These are phyloP conservation scores for Papilionanthe hybrid DNA, from an alignment of 116 monocot species.

Conservation along the genomic window DNA sequence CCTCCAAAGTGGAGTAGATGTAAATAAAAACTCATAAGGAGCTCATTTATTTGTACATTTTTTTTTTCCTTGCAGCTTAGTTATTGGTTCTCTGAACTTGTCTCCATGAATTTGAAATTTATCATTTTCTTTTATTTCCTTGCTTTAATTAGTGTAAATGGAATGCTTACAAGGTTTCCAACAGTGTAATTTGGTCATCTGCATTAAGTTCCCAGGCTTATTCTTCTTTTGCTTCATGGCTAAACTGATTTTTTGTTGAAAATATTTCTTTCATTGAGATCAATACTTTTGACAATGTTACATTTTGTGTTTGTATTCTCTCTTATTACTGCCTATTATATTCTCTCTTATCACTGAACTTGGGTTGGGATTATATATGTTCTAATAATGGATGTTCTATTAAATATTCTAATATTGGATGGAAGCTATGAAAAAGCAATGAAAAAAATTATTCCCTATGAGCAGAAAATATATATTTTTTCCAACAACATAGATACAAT, in stretches of 20 bases:
- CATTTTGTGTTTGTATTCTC: no score
- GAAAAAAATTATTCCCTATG: no score
- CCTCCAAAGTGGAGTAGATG: not conserved
- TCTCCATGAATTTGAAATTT: not conserved
- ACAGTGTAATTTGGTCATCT: not conserved
- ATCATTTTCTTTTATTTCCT: not conserved
- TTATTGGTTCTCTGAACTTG: not conserved
- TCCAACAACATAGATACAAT: no score
- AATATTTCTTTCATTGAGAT: no score
- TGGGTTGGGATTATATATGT: no score
- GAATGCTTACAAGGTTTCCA: not conserved
- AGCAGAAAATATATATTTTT: no score
- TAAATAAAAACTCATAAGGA: slow-evolving; percentile 6
- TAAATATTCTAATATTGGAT: no score
- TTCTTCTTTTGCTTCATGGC: not conserved
- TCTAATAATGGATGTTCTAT: no score
- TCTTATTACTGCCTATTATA: no score
- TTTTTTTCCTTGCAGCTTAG: not conserved
- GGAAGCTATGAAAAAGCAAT: no score
- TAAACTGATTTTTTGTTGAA: not conserved
- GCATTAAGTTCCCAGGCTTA: not conserved
- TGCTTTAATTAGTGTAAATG: not conserved
- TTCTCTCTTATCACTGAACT: no score
- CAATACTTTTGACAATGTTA: no score
- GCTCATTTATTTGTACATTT: slow-evolving; percentile 7